Evolutionary conservation across 2,329 filamentous ascomycete genomes (phyloP).

Genomic region (Elsinoe perseae): DNA sequence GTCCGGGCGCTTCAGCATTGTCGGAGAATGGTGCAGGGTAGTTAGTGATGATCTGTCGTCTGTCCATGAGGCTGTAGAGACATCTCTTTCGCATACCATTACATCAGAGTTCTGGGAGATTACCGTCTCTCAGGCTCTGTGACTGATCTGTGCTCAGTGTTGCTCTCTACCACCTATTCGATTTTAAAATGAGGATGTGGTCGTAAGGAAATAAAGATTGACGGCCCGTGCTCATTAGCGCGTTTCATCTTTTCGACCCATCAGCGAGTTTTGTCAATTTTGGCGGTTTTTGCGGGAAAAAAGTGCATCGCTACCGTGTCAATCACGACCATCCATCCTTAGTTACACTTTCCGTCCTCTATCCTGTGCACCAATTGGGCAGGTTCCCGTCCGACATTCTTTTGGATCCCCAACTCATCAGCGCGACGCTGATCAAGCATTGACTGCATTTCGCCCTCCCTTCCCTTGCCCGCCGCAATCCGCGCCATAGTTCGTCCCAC

Average conservation of each 20-base stretch:
- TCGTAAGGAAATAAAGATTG: conserved; percentile 9
- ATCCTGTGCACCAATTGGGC: conserved; percentile 7
- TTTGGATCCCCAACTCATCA: not conserved
- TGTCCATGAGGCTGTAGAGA: not conserved
- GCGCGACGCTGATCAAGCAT: conserved; percentile 5
- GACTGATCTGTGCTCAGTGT: not conserved
- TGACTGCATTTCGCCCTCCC: not conserved
- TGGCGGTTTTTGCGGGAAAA: not conserved
- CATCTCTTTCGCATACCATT: not conserved
- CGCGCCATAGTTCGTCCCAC: not conserved
- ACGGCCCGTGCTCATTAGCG: conserved; percentile 6
- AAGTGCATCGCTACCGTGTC: not conserved
- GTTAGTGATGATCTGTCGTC: not conserved
- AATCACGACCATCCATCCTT: not conserved
- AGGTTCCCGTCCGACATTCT: conserved; percentile 14
- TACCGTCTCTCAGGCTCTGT: not conserved
- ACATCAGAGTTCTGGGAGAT: not conserved
- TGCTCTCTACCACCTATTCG: no score
- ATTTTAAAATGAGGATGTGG: conserved; percentile 14
- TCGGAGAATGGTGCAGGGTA: not conserved
- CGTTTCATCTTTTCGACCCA: conserved; percentile 10
- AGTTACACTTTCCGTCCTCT: not conserved
- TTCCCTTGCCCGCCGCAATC: conserved; percentile 1
- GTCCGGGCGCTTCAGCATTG: conserved; percentile 4
- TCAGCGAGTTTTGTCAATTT: not conserved